A percentile compares a stretch with the other conserved stretches of the same genome.
Conservation (phyloP, 768 basidiomycete genomes). For the Termitomyces sp. region DNA sequence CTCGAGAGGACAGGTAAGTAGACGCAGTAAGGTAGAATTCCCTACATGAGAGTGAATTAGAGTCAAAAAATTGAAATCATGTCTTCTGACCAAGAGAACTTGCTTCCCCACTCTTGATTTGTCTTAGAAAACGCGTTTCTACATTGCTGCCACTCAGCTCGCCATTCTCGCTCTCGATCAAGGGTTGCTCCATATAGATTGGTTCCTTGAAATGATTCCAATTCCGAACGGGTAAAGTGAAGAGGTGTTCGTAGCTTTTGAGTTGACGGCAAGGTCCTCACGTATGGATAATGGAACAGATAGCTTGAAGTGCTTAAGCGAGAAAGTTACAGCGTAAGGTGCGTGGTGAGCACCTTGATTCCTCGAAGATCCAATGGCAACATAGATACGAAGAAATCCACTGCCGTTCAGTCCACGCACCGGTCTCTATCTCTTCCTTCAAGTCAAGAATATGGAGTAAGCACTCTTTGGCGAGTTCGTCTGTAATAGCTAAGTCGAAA, state of each 20-base stretch:
- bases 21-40: conserved; percentile 64
- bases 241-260: conserved; percentile 64
- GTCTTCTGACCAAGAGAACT: conserved; percentile 61
- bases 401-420: conserved; percentile 59
- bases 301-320: conserved; percentile 13
- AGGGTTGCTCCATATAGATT: conserved; percentile 76
- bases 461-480: conserved; percentile 37
- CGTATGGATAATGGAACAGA: conserved; percentile 54
- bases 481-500: conserved; percentile 59
- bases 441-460: conserved; percentile 35
- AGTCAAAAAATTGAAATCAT: not conserved
- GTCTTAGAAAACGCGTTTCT: conserved; percentile 29
- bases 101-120: conserved; percentile 37
- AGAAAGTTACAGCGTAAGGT: not conserved
- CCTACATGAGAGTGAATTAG: conserved; percentile 36
- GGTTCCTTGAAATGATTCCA: conserved; percentile 65
- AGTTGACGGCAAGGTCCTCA: conserved; percentile 57
- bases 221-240: conserved; percentile 62
- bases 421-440: conserved; percentile 16
- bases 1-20: conserved; percentile 81
- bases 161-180: conserved; percentile 62
- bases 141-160: conserved; percentile 58
- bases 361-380: conserved; percentile 53
- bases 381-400: conserved; percentile 63
- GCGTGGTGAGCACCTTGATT: conserved; percentile 27